phyloP scores from a whole-genome alignment of 371 early-diverging fungal genomes.

The Entomophthora muscae region DNA sequence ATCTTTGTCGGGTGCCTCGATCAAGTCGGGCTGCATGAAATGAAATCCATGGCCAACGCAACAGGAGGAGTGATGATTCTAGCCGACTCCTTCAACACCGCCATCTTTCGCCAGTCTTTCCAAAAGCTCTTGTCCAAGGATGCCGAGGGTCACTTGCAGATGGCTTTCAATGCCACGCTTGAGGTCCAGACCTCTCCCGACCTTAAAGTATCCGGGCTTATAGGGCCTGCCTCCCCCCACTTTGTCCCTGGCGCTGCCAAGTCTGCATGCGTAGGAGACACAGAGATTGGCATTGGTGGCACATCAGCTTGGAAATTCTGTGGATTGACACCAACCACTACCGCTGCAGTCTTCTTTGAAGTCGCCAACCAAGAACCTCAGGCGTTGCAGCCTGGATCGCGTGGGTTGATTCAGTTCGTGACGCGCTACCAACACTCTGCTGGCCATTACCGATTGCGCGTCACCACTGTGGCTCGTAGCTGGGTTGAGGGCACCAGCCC shows the following conservation, averaged over 20 bases:
- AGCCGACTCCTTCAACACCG: slow-evolving; percentile 89
- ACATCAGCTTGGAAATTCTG: slow-evolving; percentile 93
- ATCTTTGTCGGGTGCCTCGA: slow-evolving; percentile 87
- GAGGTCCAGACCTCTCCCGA: slow-evolving; percentile 92
- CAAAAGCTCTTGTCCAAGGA: slow-evolving; percentile 84
- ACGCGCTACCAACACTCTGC: slow-evolving; percentile 90
- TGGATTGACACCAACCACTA: slow-evolving; percentile 68
- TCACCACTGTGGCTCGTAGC: slow-evolving; percentile 88
- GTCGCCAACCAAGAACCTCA: slow-evolving; percentile 72
- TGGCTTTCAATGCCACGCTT: slow-evolving; percentile 98
- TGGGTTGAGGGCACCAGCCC: slow-evolving; percentile 80
- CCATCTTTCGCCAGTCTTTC: slow-evolving; percentile 94
- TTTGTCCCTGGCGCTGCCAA: too few species aligned
- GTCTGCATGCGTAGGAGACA: slow-evolving; percentile 78
- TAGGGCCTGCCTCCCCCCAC: slow-evolving; percentile 82
- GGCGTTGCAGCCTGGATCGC: slow-evolving; percentile 66
- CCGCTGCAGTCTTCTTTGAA: slow-evolving; percentile 90
- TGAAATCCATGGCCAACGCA: slow-evolving; percentile 81
- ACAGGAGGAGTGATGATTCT: slow-evolving; percentile 96
- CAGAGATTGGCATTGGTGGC: slow-evolving; percentile 93
- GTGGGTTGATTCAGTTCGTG: slow-evolving; percentile 86
- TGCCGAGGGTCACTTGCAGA: slow-evolving; percentile 63
- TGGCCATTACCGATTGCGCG: slow-evolving; percentile 79
- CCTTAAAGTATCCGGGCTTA: slow-evolving; percentile 85
- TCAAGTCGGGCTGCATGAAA: slow-evolving; percentile 94